Evolutionary conservation across 495 filamentous ascomycete species (phyloP), one percentile per base, ranked within the genome.

Genomic region (Penicillium robsamsonii): DNA sequence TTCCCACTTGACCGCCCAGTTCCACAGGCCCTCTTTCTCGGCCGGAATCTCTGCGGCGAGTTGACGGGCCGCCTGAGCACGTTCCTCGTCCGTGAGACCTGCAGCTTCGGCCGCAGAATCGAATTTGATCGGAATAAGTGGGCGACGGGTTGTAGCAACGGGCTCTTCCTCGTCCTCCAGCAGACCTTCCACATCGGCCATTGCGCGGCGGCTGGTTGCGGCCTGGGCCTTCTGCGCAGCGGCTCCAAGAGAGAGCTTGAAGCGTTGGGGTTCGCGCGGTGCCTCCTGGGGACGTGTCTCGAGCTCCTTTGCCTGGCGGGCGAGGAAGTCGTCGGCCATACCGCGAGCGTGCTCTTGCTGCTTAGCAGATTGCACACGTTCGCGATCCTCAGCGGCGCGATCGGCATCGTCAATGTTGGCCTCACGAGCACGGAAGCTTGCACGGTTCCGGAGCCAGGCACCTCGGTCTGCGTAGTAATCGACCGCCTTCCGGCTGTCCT

Each of bases 321-420:
- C 90, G 24, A 97, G 83, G 86, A 97, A 97, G 50, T 87, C 87
- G 67, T 97, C 94, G 12, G 94, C 94, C 86, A 92, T 86, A 33
- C 87, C 91, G 42, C 86, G 80, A 2, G 89, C 90, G 55, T 90
- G 85, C 62, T 92, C 91, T 56, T 84, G 83, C 59, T 91, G 84
- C 40, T 87, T 85, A 37, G 83, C 79, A 31, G 87, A 81, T 47
- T 79, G 80, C 44, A 85, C 83, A 6, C 72, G 81, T 66, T 97
- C 92, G 5, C 86, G 81, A 49, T 86, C 80, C 69, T 97, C 94
- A 4, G 82, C 82, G 8, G 79, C 78, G 17, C 92, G 89, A 65
- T 98, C 94, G 30, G 83, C 74, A 17, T 92, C 91, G 69, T 98
- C 94, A 17, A 85, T 75, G 20, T 81, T 80, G 11, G 79, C 78